phyloP scores from a whole-genome alignment of 805 yeast genomes.

The Ogataea paradorogensis region DNA sequence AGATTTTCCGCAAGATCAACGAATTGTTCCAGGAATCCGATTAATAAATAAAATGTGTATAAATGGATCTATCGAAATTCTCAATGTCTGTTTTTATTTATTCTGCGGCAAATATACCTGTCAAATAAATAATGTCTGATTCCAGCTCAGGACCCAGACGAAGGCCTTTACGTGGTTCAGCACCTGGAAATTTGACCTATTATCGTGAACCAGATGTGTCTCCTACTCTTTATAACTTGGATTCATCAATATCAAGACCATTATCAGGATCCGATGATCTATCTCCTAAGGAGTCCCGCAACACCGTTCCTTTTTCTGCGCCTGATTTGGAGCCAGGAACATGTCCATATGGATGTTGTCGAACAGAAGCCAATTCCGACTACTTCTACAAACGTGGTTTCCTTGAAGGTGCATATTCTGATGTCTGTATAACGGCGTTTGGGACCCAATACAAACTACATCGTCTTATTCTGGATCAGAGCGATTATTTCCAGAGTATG shows the following conservation, averaged over 20 bases:
- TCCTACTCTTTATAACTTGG: slow-evolving; percentile 2
- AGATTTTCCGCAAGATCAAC: slow-evolving; percentile 45
- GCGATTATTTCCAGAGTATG: slow-evolving; percentile 46
- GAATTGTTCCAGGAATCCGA: slow-evolving; percentile 42
- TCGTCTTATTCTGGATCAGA: slow-evolving; percentile 41
- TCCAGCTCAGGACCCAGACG: slow-evolving; percentile 14
- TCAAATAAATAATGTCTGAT: slow-evolving; percentile 14
- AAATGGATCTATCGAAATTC: background rate
- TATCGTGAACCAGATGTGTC: slow-evolving; percentile 14
- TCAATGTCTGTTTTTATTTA: background rate
- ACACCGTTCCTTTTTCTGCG: background rate
- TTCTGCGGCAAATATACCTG: slow-evolving; percentile 6
- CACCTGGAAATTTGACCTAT: slow-evolving; percentile 22
- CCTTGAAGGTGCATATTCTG: slow-evolving; percentile 45
- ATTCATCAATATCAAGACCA: slow-evolving; percentile 7
- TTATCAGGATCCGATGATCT: slow-evolving; percentile 12
- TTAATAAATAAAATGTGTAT: background rate
- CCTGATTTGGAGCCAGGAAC: slow-evolving; percentile 7
- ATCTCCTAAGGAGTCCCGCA: slow-evolving; percentile 11
- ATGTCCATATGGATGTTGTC: slow-evolving; percentile 32
- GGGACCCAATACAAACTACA: slow-evolving; percentile 44
- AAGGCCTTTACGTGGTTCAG: slow-evolving; percentile 16
- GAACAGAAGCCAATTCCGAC: slow-evolving; percentile 21
- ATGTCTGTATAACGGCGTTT: slow-evolving; percentile 47
- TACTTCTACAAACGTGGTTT: slow-evolving; percentile 40